Conservation (phyloP, 2,329 filamentous ascomycete species). For the Ophiostoma novo-ulmi region DNA sequence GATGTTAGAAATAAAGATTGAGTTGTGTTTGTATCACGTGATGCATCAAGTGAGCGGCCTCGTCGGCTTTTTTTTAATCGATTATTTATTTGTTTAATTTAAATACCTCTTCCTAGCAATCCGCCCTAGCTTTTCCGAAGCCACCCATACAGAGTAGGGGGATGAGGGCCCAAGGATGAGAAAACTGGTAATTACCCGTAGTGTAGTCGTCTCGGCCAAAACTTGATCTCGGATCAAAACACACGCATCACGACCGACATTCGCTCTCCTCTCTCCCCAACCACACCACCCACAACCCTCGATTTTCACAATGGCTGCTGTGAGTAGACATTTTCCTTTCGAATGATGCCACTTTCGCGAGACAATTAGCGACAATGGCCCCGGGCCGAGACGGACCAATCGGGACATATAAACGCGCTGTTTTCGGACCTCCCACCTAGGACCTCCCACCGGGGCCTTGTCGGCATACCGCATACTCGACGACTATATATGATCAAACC, state of each 20-base stretch:
- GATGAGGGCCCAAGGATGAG: slow-evolving; percentile 14
- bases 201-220: slow-evolving; percentile 16
- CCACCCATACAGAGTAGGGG: slow-evolving; percentile 22
- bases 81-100: slow-evolving; percentile 12
- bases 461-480: slow-evolving; percentile 13
- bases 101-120: neutral
- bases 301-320: slow-evolving; percentile 29
- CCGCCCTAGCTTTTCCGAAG: slow-evolving; percentile 30
- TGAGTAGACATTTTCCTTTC: slow-evolving; percentile 20
- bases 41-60: neutral
- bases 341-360: neutral
- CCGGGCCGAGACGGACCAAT: slow-evolving; percentile 6
- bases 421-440: slow-evolving; percentile 12
- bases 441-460: neutral
- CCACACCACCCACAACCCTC: slow-evolving; percentile 14
- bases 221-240: slow-evolving; percentile 19
- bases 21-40: neutral
- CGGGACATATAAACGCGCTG: slow-evolving; percentile 13
- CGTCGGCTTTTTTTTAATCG: neutral
- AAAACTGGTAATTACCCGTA: slow-evolving; percentile 19
- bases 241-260: slow-evolving; percentile 18
- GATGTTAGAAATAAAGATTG: no score
- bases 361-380: slow-evolving; percentile 17
- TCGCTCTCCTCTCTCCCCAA: slow-evolving; percentile 10
- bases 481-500: neutral